A percentile compares a stretch with the other conserved stretches of the same genome.
Conservation (phyloP, 257 asterid species). For the Dorcoceras hygrometricum region DNA sequence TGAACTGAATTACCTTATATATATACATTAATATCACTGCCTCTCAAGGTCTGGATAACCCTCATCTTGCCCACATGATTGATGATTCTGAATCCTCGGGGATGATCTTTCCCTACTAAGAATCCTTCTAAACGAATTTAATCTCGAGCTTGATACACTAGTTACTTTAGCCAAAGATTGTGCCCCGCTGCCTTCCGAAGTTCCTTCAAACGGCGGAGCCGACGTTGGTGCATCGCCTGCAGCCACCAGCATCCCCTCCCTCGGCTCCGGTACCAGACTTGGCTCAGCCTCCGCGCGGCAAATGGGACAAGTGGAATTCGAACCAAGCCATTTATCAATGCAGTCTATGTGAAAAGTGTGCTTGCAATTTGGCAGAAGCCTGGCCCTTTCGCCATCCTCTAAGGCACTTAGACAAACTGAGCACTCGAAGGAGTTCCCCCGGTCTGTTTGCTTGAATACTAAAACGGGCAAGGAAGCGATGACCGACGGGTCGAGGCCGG, state of each 20-base stretch:
- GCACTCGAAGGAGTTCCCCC: conserved; percentile 41
- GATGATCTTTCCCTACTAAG: conserved; percentile 66
- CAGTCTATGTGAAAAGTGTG: conserved; percentile 78
- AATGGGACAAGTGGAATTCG: conserved; percentile 73
- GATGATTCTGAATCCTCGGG: conserved; percentile 35
- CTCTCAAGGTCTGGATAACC: conserved; percentile 57
- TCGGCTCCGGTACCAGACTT: conserved; percentile 45
- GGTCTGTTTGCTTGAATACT: conserved; percentile 28
- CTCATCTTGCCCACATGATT: conserved; percentile 41
- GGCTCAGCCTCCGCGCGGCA: conserved; percentile 77
- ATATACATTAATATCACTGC: conserved; percentile 47
- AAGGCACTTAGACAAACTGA: conserved; percentile 59
- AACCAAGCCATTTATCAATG: conserved; percentile 62
- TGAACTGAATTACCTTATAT: too few relatives aligned
- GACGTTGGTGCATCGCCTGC: conserved; percentile 29
- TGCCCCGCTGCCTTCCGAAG: conserved; percentile 23
- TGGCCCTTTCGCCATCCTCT: conserved; percentile 64
- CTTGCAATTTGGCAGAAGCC: conserved; percentile 68
- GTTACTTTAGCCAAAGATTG: conserved; percentile 21
- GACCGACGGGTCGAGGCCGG: conserved; percentile 56
- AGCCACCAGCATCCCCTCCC: conserved; percentile 39
- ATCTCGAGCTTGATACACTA: conserved; percentile 50
- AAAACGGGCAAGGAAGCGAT: conserved; percentile 53
- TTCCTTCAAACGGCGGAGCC: conserved; percentile 42
- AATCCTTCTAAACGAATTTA: conserved; percentile 70